phyloP scores from a whole-genome alignment of 2,329 filamentous ascomycete species.

The Colletotrichum abscissum region DNA sequence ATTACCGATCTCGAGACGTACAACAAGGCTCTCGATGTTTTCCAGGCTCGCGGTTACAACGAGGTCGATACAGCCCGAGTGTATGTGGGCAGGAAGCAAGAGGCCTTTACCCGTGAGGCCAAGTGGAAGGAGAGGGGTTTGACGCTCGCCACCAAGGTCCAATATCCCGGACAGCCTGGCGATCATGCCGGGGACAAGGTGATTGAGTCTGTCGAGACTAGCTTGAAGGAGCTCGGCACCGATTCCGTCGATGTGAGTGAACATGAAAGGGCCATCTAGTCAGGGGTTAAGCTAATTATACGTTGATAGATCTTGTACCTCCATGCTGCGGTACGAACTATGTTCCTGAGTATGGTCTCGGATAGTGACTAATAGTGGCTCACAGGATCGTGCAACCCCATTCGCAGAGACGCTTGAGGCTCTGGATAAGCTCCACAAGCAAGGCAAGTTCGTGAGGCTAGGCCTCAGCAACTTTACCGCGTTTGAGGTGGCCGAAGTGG shows the following conservation, averaged over 20 bases:
- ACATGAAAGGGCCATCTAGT: background rate
- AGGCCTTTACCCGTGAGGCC: slow-evolving; percentile 80
- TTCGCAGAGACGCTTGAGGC: slow-evolving; percentile 85
- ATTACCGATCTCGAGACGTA: slow-evolving; percentile 76
- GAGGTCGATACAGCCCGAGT: slow-evolving; percentile 86
- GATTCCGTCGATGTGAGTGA: slow-evolving; percentile 74
- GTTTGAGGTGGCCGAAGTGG: slow-evolving; percentile 88
- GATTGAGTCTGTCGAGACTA: slow-evolving; percentile 73
- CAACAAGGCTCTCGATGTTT: slow-evolving; percentile 77
- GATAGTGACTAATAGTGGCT: slow-evolving; percentile 3
- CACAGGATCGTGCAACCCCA: slow-evolving; percentile 69
- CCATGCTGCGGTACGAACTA: slow-evolving; percentile 67
- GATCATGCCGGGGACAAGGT: slow-evolving; percentile 73
- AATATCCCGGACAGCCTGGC: slow-evolving; percentile 71
- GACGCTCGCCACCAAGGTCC: slow-evolving; percentile 80
- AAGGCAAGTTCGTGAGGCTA: slow-evolving; percentile 84
- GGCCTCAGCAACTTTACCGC: slow-evolving; percentile 88
- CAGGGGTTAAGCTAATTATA: background rate
- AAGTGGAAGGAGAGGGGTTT: slow-evolving; percentile 84
- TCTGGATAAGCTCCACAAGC: slow-evolving; percentile 83
- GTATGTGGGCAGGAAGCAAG: slow-evolving; percentile 79
- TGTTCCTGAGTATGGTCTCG: background rate
- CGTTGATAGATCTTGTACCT: slow-evolving; percentile 73
- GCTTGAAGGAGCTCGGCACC: slow-evolving; percentile 77
- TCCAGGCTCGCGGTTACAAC: slow-evolving; percentile 83